Percentiles rank a stretch among this genome's conserved stretches.
These are phyloP conservation scores for Yamadazyma kitorensis DNA, from an alignment of 805 yeast genomes.

Conservation along the genomic window DNA sequence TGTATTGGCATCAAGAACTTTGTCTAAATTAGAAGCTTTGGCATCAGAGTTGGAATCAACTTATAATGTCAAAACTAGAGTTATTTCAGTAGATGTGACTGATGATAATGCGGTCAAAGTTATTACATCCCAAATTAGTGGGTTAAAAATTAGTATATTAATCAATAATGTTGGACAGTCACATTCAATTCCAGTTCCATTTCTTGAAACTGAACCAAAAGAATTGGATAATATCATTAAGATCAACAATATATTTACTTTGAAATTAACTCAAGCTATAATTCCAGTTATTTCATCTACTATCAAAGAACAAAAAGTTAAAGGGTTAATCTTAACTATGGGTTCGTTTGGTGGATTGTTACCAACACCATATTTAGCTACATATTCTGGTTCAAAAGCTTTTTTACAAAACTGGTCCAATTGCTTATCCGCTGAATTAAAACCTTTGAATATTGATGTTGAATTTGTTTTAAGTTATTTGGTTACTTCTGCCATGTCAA, in stretches of 20 bases:
- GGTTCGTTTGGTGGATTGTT: slow-evolving; percentile 95
- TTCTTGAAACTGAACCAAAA: slow-evolving; percentile 68
- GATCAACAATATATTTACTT: slow-evolving; percentile 80
- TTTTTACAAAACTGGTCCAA: slow-evolving; percentile 92
- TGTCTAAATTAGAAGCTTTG: slow-evolving; percentile 65
- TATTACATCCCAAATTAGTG: slow-evolving; percentile 45
- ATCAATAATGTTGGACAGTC: slow-evolving; percentile 94
- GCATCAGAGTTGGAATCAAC: slow-evolving; percentile 60
- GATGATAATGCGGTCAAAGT: slow-evolving; percentile 51
- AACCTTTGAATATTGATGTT: slow-evolving; percentile 70
- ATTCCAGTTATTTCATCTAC: slow-evolving; percentile 60
- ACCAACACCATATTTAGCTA: slow-evolving; percentile 90
- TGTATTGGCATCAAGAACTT: slow-evolving; percentile 81
- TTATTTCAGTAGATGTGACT: slow-evolving; percentile 80
- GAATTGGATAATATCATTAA: slow-evolving; percentile 82
- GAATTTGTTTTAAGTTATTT: slow-evolving; percentile 82
- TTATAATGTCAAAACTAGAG: slow-evolving; percentile 58
- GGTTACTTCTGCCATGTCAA: slow-evolving; percentile 95
- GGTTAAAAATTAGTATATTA: slow-evolving; percentile 66
- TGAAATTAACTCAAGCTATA: slow-evolving; percentile 77
- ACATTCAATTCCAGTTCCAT: slow-evolving; percentile 93
- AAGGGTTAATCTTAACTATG: slow-evolving; percentile 86
- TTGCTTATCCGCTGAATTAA: slow-evolving; percentile 84
- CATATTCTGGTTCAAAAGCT: slow-evolving; percentile 94
- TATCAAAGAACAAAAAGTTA: slow-evolving; percentile 29